These are phyloP conservation scores for Boletus reticulatus DNA, from an alignment of 768 basidiomycete species.

Conservation along the genomic window DNA sequence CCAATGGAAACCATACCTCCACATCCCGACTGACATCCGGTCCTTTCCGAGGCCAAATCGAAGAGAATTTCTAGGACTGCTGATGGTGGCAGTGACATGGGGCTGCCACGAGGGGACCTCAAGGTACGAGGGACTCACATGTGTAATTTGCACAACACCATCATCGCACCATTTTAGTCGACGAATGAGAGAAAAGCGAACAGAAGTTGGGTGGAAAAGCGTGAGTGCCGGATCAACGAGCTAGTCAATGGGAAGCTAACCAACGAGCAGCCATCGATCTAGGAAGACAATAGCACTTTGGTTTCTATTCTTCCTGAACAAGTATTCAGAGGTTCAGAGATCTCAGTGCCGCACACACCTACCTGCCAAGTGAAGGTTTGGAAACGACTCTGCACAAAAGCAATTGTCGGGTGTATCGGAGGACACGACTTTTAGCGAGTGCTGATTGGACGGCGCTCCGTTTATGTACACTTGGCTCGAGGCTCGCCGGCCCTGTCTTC, in stretches of 20 bases:
- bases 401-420: slow-evolving; percentile 3
- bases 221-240: background rate
- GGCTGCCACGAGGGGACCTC: slow-evolving; percentile 17
- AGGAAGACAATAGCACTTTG: background rate
- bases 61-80: slow-evolving; percentile 8
- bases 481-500: too few species aligned
- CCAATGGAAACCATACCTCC: slow-evolving; percentile 21
- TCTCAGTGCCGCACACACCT: background rate
- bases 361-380: background rate
- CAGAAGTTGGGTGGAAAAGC: background rate
- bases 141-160: background rate
- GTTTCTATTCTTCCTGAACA: background rate
- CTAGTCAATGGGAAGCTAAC: too few species aligned
- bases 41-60: slow-evolving; percentile 7
- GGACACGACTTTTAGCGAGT: background rate
- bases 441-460: slow-evolving; percentile 14
- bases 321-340: background rate
- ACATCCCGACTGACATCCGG: slow-evolving; percentile 14
- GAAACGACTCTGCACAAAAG: background rate
- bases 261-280: background rate
- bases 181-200: background rate
- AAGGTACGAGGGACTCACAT: slow-evolving; percentile 12
- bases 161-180: background rate
- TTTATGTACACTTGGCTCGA: background rate
- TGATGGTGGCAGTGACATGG: slow-evolving; percentile 21